A percentile compares a stretch with the other conserved stretches of the same genome.
Evolutionary conservation across 306 rosid genomes (phyloP).

Genomic region (Rosa lucieae): DNA sequence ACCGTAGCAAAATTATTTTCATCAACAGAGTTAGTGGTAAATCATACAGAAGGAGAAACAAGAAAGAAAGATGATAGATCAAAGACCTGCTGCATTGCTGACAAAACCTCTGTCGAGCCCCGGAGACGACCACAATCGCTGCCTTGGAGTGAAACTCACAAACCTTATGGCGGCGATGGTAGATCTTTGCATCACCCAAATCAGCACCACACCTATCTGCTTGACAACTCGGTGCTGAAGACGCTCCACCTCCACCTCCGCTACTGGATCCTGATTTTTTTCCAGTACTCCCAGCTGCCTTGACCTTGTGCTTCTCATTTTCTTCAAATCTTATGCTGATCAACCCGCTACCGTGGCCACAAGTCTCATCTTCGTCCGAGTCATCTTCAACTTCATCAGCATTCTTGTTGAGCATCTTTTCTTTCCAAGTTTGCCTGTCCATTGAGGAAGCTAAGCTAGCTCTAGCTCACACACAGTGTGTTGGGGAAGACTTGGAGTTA

Average conservation of each 20-base stretch:
- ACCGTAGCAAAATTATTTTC: background rate
- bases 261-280: constrained; percentile 41
- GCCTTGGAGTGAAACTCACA: constrained; percentile 92
- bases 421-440: constrained; percentile 48
- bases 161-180: constrained; percentile 93
- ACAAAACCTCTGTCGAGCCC: constrained; percentile 79
- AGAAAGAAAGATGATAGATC: constrained; percentile 6
- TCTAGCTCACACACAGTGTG: background rate
- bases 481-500: constrained; percentile 7
- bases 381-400: constrained; percentile 52
- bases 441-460: constrained; percentile 27
- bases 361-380: constrained; percentile 49
- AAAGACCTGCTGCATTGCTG: constrained; percentile 98
- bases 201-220: constrained; percentile 73
- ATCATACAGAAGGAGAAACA: background rate
- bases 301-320: constrained; percentile 43
- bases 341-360: constrained; percentile 6
- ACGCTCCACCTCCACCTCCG: constrained; percentile 29
- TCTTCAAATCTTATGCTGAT: constrained; percentile 31
- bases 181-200: constrained; percentile 57
- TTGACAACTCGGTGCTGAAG: constrained; percentile 54
- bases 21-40: background rate
- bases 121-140: constrained; percentile 55
- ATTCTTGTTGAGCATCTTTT: constrained; percentile 39
- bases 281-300: constrained; percentile 19